phyloP scores from a whole-genome alignment of 2,329 filamentous ascomycete genomes.

The Ascochyta pisi region DNA sequence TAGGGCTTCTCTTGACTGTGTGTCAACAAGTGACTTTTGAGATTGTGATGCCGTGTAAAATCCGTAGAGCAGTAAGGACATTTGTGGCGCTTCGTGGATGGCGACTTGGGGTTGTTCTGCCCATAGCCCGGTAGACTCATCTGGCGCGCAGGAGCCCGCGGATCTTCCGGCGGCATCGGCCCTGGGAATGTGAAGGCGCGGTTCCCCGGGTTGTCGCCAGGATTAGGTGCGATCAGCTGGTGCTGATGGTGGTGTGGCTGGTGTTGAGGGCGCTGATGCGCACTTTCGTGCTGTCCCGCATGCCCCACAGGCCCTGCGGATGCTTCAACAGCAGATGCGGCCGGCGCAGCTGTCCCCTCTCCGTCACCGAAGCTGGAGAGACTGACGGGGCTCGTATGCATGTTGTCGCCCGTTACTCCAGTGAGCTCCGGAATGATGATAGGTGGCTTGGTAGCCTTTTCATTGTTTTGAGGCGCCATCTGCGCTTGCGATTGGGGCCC shows the following conservation, averaged over 20 bases:
- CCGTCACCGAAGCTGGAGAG: slow-evolving; percentile 61
- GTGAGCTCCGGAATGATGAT: slow-evolving; percentile 57
- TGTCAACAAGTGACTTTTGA: slow-evolving; percentile 95
- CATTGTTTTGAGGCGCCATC: slow-evolving; percentile 58
- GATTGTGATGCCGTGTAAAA: slow-evolving; percentile 95
- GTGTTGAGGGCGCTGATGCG: slow-evolving; percentile 43
- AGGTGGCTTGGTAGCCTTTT: slow-evolving; percentile 53
- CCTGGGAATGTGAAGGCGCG: slow-evolving; percentile 71
- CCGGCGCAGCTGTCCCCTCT: slow-evolving; percentile 56
- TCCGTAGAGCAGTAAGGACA: slow-evolving; percentile 96
- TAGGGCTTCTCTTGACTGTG: slow-evolving; percentile 99
- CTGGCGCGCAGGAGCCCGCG: slow-evolving; percentile 61
- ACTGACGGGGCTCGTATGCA: slow-evolving; percentile 62
- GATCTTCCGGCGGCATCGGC: slow-evolving; percentile 58
- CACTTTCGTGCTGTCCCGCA: slow-evolving; percentile 41
- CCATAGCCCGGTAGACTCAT: slow-evolving; percentile 66
- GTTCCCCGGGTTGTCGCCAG: slow-evolving; percentile 50
- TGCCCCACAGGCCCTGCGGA: slow-evolving; percentile 56
- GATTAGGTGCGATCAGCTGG: slow-evolving; percentile 46
- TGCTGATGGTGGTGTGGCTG: slow-evolving; percentile 42
- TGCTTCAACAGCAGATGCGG: slow-evolving; percentile 59
- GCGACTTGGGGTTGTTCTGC: slow-evolving; percentile 69
- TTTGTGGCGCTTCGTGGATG: slow-evolving; percentile 87
- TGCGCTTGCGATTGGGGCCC: slow-evolving; percentile 52
- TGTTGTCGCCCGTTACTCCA: slow-evolving; percentile 50